A percentile compares a stretch with the other conserved stretches of the same genome.
Conservation (phyloP, 805 yeast species). For the Candida morakotiae region DNA sequence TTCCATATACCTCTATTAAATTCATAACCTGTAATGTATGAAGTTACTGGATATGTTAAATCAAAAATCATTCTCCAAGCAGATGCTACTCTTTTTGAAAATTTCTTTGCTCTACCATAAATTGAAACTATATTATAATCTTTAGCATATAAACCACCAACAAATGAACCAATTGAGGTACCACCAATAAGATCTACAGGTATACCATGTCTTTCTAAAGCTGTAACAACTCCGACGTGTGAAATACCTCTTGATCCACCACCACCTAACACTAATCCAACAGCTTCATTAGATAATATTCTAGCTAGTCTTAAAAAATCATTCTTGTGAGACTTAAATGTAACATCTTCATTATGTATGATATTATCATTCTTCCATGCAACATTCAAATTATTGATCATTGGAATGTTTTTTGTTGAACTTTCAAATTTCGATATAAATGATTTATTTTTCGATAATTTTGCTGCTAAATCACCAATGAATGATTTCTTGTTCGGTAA, state of each 20-base stretch:
- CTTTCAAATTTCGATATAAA: constrained; percentile 28
- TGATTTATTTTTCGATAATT: constrained; percentile 29
- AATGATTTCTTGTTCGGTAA: constrained; percentile 15
- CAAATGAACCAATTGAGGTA: constrained; percentile 92
- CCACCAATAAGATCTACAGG: constrained; percentile 96
- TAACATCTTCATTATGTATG: constrained; percentile 9
- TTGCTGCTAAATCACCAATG: constrained; percentile 33
- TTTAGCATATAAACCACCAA: constrained; percentile 91
- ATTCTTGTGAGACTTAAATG: constrained; percentile 58
- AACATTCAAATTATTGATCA: constrained; percentile 8
- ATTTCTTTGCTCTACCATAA: constrained; percentile 84
- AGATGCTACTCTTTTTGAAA: constrained; percentile 76
- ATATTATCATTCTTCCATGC: constrained; percentile 19
- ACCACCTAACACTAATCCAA: constrained; percentile 93
- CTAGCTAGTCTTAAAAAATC: constrained; percentile 90
- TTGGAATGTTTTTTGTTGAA: constrained; percentile 25
- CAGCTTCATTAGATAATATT: constrained; percentile 85
- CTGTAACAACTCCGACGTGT: constrained; percentile 87
- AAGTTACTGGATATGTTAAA: constrained; percentile 87
- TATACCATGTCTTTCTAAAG: constrained; percentile 85
- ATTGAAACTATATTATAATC: constrained; percentile 90
- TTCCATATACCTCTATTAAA: constrained; percentile 98
- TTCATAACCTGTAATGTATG: constrained; percentile 96
- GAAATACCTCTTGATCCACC: constrained; percentile 97
- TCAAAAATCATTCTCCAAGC: constrained; percentile 83